Base-by-base conservation (phyloP, 2,329 filamentous ascomycete genomes). In the Alternaria burnsii region DNA sequence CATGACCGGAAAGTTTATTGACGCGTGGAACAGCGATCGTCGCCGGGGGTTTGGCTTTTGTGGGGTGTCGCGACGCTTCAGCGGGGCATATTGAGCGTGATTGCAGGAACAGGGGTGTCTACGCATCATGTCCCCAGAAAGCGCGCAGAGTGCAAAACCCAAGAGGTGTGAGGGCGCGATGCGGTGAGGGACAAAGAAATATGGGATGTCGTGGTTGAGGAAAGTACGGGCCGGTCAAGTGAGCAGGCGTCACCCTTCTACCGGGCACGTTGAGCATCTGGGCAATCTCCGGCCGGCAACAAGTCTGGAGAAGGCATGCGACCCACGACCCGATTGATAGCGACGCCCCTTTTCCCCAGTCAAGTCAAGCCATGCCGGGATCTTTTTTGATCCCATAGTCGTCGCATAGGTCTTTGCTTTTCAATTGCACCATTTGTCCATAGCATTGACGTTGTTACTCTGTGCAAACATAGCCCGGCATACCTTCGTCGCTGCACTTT, bases 241-340 rank as follows among this genome's bases (percentile, higher is more conserved):
- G 63, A 71, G 59, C 65, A 71, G 65, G 70, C 67, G 68, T 72
- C 58, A 63, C 62, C 60, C 63, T 50, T n/a, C 60, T 60, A 57
- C 54, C 43, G 53, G 61, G 53, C 57, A 61, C 46, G 58, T 30
- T 30, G 28, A 30, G 28, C 28, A 30, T 11, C 55, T 53, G 55
- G 61, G 65, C 62, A 71, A 70, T 71, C 58, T 70, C 69, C 67
- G 67, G 55, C 55, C 53, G 57, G 65, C 50, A 59, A 53, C 41
- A 38, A 57, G 58, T 58, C 54, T 60, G 58, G 55, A 62, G 62
- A 62, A 55, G 57, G 47, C 50, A 65, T 58, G 59, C 62, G 55
- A 57, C 52, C 52, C 65, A 62, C 58, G 56, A 62, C 55, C 56
- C 52, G 20, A 51, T 28, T 54, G 30, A 66, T 62, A 60, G 65